Evolutionary conservation across 441 rosid genomes (phyloP).

Genomic region (Capsella rubella): DNA sequence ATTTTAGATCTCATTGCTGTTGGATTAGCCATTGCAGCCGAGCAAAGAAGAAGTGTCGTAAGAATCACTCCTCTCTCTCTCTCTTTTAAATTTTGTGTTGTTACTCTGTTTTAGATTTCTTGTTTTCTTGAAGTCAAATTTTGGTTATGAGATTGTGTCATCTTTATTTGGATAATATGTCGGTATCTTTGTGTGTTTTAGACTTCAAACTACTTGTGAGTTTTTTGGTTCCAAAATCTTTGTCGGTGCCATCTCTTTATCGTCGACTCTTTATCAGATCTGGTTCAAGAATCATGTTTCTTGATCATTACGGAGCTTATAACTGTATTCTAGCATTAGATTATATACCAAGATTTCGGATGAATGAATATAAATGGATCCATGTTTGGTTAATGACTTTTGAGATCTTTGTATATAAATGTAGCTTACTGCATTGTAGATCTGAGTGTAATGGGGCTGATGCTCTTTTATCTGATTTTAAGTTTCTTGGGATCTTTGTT

Average conservation of each 20-base stretch:
- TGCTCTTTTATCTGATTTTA: background rate
- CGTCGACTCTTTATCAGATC: slow-evolving; percentile 34
- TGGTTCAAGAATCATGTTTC: slow-evolving; percentile 22
- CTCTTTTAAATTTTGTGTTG: background rate
- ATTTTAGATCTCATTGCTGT: slow-evolving; percentile 69
- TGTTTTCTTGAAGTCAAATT: slow-evolving; percentile 9
- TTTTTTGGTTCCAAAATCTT: background rate
- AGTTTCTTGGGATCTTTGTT: background rate
- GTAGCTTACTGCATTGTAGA: slow-evolving; percentile 21
- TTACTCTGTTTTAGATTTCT: slow-evolving; percentile 1
- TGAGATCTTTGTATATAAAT: slow-evolving; percentile 4
- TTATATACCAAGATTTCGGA: background rate
- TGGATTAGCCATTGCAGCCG: slow-evolving; percentile 78
- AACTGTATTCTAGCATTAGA: too few species aligned
- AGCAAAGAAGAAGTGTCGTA: slow-evolving; percentile 75
- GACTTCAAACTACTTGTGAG: background rate
- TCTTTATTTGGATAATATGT: background rate
- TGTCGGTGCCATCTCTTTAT: slow-evolving; percentile 33
- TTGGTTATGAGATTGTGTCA: background rate
- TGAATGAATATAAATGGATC: background rate
- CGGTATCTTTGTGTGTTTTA: background rate
- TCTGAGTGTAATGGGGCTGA: background rate
- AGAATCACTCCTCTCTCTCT: slow-evolving; percentile 36
- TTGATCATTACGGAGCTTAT: background rate
- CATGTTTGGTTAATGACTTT: background rate